Evolutionary conservation across 1,284 basidiomycete species (phyloP), one percentile per base, ranked within the genome.

Genomic region (Tilletia caries): DNA sequence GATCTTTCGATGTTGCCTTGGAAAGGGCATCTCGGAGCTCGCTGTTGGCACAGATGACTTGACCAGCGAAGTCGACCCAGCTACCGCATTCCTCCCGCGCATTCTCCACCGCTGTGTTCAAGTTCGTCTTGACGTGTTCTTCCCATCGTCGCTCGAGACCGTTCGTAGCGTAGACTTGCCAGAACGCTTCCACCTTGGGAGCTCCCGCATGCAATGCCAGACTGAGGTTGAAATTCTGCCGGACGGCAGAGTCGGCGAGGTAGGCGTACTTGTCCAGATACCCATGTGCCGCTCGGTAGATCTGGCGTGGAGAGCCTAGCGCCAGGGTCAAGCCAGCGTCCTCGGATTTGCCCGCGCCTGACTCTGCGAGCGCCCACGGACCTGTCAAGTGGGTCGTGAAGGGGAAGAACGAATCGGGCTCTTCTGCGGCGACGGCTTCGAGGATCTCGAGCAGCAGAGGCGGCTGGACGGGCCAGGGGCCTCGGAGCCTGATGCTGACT

Each of bases 371-470:
- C 34, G 54, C 27, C 50, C 67, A 67, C 6, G 64, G 67, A 64
- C 34, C 66, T 10, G 70, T 75, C 25, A 79, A 66, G 3, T 67
- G 65, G 27, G 68, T 65, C 33, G 82, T 32, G 25, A 82, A 50
- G 2, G 69, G 60, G 29, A 77, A 78, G 69, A 81, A 78, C 65
- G 71, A 64, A 1, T 71, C 60, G 25, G 76, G 70, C 20, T 71
- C 73, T 33, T 78, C 70, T 0, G 73, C 48, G n/a, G 66, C 46
- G 27, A 58, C 70, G n/a, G 83, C 91, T 80, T 79, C 95, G 91
- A 97, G 84, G 66, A 92, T 87, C 85, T 96, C 94, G 25, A 93
- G 86, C 1, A 94, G 81, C 10, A 90, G 86, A 13, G 91, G 88
- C 5, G 91, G 88, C 25, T 62, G 58, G 27, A 90, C 88, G 3